Base-by-base conservation (phyloP, 2,329 filamentous ascomycete genomes). In the Stachybotrys chartarum region DNA sequence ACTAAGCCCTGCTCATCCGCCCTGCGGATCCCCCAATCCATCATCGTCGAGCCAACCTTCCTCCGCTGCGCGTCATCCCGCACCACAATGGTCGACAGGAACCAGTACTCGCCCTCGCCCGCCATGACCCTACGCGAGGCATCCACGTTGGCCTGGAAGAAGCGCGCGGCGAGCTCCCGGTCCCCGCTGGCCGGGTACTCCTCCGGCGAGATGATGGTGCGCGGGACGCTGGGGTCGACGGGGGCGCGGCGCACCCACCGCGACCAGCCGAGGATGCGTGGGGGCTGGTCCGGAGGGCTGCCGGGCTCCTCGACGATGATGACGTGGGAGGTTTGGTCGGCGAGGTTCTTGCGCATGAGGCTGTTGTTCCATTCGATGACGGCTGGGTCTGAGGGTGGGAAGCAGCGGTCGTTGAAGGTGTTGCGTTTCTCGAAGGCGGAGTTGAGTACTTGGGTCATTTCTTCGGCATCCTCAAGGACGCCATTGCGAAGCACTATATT, bases 111-210 rank as follows among this genome's bases (percentile, higher is more conserved):
- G 6, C 55, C 58, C 0, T 60, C 61, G 3, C 57, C 61, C 7
- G 57, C 62, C 56, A 72, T 64, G 45, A 69, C 50, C 11, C 61
- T 55, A 7, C 42, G 47, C 17, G 59, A 57, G 2, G 59, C 64
- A 39, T 65, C 61, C 45, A 55, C 56, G 24, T 68, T 69, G 6
- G 58, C 59, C 54, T 67, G 66, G 53, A 79, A 78, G 65, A 79
- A 79, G 7, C 63, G 51, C 10, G 67, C 63, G 0, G 72, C 75
- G 11, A 75, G 61, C 31, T 61, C 61, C 50, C 63, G 68, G 30
- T 69, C 61, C 12, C 64, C 63, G 5, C 55, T 52, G 10, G 60
- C 53, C 7, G 66, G 63, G 50, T 63, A 69, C 14, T 64, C 47
- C 47, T 57, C 57, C 2, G 63, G 51, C 2, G 60, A 58, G 42